phyloP scores from a whole-genome alignment of 352 stramenopile genomes.

The Hyaloperonospora arabidopsidis region DNA sequence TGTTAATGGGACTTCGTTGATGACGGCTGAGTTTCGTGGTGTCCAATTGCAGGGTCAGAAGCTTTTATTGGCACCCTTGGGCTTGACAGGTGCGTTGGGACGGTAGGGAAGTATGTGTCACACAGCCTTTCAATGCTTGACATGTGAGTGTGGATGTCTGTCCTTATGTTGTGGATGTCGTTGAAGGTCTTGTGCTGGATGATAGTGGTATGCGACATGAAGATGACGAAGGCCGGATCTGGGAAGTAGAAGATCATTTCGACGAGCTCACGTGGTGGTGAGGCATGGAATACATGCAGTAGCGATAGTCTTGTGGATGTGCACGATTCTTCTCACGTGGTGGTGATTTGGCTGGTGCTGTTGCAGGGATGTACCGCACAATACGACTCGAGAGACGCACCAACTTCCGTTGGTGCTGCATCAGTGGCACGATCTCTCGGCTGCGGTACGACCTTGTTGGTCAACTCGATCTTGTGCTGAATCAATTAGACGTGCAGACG shows the following conservation, averaged over 20 bases:
- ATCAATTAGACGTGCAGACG: no score
- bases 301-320: not conserved
- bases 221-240: constrained; percentile 58
- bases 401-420: constrained; percentile 43
- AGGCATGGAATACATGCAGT: constrained; percentile 1
- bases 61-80: constrained; percentile 32
- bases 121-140: no score
- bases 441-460: constrained; percentile 37
- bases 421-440: constrained; percentile 47
- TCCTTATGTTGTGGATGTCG: not conserved
- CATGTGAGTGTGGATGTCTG: no score
- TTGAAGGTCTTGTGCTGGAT: constrained; percentile 51
- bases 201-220: constrained; percentile 47
- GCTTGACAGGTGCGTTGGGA: constrained; percentile 37
- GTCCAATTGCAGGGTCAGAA: constrained; percentile 54
- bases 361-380: constrained; percentile 35
- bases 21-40: constrained; percentile 50
- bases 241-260: constrained; percentile 76
- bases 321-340: not conserved
- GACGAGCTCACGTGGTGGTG: constrained; percentile 63
- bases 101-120: no score
- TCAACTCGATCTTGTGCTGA: no score
- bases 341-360: not conserved
- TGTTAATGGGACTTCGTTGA: not conserved
- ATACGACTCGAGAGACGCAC: constrained; percentile 40